Evolutionary conservation across 2,329 filamentous ascomycete genomes (phyloP), one percentile per base, ranked within the genome.

Genomic region (Cordyceps cateniannulata): DNA sequence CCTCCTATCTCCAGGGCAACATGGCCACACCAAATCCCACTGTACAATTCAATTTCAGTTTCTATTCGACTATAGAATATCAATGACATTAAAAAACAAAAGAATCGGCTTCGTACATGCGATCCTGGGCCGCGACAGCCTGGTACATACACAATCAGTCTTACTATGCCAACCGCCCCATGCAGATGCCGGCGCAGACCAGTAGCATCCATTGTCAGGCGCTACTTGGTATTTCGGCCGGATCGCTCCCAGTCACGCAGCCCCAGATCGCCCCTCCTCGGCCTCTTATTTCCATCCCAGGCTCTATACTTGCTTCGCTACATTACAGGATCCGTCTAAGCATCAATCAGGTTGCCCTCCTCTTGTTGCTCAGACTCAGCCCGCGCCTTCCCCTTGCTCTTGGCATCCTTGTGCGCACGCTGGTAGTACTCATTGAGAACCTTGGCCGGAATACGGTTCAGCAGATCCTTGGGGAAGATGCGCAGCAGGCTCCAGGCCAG

Each of bases 401-500:
- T 88, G 65, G 82, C 76, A 64, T 86, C 82, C 68, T 81, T 81
- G 55, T 82, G 78, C 61, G 85, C 83, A 67, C 89, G 82, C 71
- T 88, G 85, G 76, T 93, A 95, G 79, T 86, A 95, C 75, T 93
- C 90, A 70, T 92, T 87, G 69, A 95, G 83, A 48, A 91, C 74
- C 80, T 92, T 91, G 79, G 86, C 85, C 62, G 90, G 90, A 71
- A 95, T 92, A 78, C 96, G 91, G 81, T 99, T 99, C 69, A 99
- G 89, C 68, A 97, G 80, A 70, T 99, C 95, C 85, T 96, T 97
- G 76, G 93, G 93, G 82, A 93, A 99, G 76, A 99, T 96, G 67
- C 95, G 87, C 67, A 99, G 86, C 75, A 99, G 79, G 72, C 91
- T 93, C 95, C 95, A 99, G 47, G 95, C 96, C 69, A 96, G 85